Evolutionary conservation across 2,329 filamentous ascomycete species (phyloP).

Genomic region (Dactylellina haptotyla): DNA sequence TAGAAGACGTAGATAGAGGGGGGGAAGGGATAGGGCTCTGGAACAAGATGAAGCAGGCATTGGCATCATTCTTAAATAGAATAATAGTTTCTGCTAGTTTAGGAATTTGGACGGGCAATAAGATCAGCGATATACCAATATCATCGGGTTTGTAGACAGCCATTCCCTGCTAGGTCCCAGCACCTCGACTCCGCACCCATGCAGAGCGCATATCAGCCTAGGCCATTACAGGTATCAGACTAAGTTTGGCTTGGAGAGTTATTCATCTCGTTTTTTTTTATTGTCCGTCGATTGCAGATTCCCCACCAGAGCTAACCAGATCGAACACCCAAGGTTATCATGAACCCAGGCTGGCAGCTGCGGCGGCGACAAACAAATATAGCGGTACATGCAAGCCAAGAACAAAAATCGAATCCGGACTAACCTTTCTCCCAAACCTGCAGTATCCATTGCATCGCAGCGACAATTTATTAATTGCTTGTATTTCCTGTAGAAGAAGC

Average conservation of each 20-base stretch:
- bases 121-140: slow-evolving; percentile 19
- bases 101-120: too few relatives aligned
- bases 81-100: too few relatives aligned
- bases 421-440: slow-evolving; percentile 1
- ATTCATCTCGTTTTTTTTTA: neutral
- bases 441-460: neutral
- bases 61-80: slow-evolving; percentile 3
- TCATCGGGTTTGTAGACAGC: too few relatives aligned
- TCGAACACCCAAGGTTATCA: neutral
- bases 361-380: neutral
- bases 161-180: neutral
- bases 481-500: neutral
- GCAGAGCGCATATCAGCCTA: neutral
- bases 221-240: slow-evolving; percentile 18
- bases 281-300: slow-evolving; percentile 1
- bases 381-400: neutral
- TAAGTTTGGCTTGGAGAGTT: neutral
- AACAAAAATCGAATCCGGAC: neutral
- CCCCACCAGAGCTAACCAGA: neutral
- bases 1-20: neutral
- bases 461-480: neutral
- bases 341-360: too few relatives aligned
- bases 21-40: neutral
- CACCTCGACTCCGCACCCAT: neutral
- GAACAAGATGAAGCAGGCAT: neutral